These are phyloP conservation scores for Penicillium waksmanii DNA, from an alignment of 495 filamentous ascomycete species.

Conservation along the genomic window DNA sequence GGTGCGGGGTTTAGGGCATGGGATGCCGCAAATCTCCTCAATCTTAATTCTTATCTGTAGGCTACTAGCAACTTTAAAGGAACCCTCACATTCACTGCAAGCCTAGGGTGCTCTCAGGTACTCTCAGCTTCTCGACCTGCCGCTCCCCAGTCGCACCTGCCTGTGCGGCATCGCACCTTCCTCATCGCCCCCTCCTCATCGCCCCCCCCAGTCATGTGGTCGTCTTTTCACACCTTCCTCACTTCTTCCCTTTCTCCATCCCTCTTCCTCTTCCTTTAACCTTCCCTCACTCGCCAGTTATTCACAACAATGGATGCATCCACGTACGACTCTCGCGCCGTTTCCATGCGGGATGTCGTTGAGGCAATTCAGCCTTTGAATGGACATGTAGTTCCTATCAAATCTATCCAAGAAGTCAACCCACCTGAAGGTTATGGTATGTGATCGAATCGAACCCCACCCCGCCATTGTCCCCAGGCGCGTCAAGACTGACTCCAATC, in stretches of 20 bases:
- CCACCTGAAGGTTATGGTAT: slow-evolving; percentile 45
- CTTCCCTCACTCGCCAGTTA: neutral
- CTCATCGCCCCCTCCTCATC: neutral
- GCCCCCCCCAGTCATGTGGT: neutral
- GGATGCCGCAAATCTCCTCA: neutral
- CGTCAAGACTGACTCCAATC: neutral
- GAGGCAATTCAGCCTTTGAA: slow-evolving; percentile 31
- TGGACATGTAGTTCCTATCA: slow-evolving; percentile 41
- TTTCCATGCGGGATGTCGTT: slow-evolving; percentile 20
- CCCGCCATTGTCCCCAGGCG: neutral
- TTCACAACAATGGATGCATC: neutral
- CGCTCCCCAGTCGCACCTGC: neutral
- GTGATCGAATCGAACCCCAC: slow-evolving; percentile 7
- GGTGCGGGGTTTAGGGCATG: slow-evolving; percentile 35
- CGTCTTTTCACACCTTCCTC: neutral
- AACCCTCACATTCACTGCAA: too few relatives aligned
- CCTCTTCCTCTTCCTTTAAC: neutral
- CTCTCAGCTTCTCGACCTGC: too few relatives aligned
- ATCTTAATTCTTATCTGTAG: neutral
- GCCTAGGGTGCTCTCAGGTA: too few relatives aligned
- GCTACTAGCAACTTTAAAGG: too few relatives aligned
- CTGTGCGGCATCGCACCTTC: neutral
- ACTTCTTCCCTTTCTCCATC: neutral
- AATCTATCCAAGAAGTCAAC: slow-evolving; percentile 46
- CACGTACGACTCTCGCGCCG: too few relatives aligned